Percentiles rank a stretch among this genome's conserved stretches.
Conservation (phyloP, 192 early-diverging fungal species). For the Rhizoclosmatium globosum region DNA sequence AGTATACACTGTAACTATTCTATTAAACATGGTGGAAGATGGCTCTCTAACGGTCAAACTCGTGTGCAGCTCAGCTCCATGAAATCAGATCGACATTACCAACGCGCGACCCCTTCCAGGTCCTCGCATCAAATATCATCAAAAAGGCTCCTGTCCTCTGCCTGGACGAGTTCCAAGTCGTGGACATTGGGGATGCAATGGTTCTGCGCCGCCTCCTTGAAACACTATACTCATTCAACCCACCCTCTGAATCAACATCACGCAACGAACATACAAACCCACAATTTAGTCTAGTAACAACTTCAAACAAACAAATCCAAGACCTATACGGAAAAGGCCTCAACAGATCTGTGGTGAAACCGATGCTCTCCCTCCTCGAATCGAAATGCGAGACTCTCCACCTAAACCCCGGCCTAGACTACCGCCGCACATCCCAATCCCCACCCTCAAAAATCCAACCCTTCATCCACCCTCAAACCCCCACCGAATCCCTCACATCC, state of each 20-base stretch:
- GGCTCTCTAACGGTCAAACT: background rate
- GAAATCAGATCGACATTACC: background rate
- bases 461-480: constrained; percentile 15
- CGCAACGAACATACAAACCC: background rate
- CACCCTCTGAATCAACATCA: background rate
- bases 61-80: background rate
- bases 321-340: constrained; percentile 16
- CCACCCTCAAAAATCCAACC: background rate
- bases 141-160: constrained; percentile 20
- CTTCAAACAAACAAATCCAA: constrained; percentile 28
- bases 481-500: background rate
- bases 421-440: background rate
- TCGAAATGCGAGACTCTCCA: constrained; percentile 8
- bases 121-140: background rate
- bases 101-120: constrained; percentile 6
- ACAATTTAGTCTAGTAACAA: constrained; percentile 17
- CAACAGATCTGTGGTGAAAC: constrained; percentile 11
- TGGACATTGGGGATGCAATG: constrained; percentile 33
- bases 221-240: constrained; percentile 5
- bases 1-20: background rate
- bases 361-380: constrained; percentile 14
- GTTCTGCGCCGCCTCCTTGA: constrained; percentile 19
- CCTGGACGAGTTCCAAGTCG: constrained; percentile 33
- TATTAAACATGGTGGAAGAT: background rate
- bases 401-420: background rate